Percentiles rank a stretch among this genome's conserved stretches.
Conservation (phyloP, 768 basidiomycete genomes). For the Lepiota venenata region DNA sequence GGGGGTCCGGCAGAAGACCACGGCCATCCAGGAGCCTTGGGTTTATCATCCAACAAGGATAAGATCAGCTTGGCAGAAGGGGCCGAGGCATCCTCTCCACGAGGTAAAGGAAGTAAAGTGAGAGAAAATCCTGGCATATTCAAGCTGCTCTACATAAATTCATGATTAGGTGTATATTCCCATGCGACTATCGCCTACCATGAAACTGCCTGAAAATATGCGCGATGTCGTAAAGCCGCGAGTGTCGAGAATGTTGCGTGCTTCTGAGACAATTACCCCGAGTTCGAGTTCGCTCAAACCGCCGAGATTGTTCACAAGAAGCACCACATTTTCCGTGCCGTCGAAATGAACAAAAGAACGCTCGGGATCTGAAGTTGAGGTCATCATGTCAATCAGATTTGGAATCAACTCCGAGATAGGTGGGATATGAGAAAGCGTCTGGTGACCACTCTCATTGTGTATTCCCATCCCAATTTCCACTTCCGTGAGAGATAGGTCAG, state of each 20-base stretch:
- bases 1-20: conserved; percentile 58
- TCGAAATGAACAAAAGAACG: conserved; percentile 74
- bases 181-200: conserved; percentile 45
- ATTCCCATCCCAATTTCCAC: conserved; percentile 91
- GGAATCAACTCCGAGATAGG: conserved; percentile 65
- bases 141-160: conserved; percentile 62
- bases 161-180: background rate
- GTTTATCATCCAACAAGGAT: conserved; percentile 64
- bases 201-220: conserved; percentile 77
- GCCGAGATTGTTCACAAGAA: conserved; percentile 87
- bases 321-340: conserved; percentile 67
- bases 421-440: conserved; percentile 67
- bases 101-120: conserved; percentile 74
- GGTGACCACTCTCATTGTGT: conserved; percentile 84
- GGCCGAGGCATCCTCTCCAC: conserved; percentile 31
- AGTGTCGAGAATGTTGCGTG: conserved; percentile 48
- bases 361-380: conserved; percentile 70
- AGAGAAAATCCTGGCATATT: conserved; percentile 94
- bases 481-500: conserved; percentile 56
- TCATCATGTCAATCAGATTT: conserved; percentile 67
- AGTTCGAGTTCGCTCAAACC: conserved; percentile 84
- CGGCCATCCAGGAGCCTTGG: conserved; percentile 81
- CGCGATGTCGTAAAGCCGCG: conserved; percentile 57
- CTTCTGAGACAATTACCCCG: conserved; percentile 62
- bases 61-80: conserved; percentile 45